phyloP scores from a whole-genome alignment of 192 early-diverging fungal genomes.

The Globomyces pollinis-pini region DNA sequence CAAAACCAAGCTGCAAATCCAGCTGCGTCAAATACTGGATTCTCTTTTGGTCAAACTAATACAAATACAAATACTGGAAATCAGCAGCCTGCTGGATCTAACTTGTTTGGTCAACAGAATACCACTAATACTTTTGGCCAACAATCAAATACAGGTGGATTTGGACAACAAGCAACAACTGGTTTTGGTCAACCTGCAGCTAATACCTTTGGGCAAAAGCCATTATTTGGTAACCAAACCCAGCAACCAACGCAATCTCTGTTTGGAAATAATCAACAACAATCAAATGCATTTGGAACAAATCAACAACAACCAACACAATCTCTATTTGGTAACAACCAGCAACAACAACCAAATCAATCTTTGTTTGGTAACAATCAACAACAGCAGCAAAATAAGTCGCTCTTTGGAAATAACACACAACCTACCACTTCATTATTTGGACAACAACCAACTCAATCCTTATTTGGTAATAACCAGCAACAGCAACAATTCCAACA shows the following conservation, averaged over 20 bases:
- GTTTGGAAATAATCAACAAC: not conserved
- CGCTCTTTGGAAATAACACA: not conserved
- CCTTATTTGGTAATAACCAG: not conserved
- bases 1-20: too few species aligned
- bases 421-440: not conserved
- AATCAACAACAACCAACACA: not conserved
- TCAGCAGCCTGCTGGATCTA: too few species aligned
- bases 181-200: not conserved
- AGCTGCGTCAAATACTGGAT: too few species aligned
- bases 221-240: not conserved
- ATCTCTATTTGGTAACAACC: not conserved
- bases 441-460: not conserved
- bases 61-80: not conserved
- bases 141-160: not conserved
- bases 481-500: conserved; percentile 1
- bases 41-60: not conserved
- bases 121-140: not conserved
- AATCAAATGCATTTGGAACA: not conserved
- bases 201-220: not conserved
- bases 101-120: not conserved
- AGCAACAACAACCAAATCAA: not conserved
- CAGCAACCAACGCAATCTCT: too few species aligned
- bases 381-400: too few species aligned
- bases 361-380: conserved; percentile 1
- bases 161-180: not conserved